Evolutionary conservation across 768 basidiomycete species (phyloP).

Genomic region (Cystobasidium ongulense): DNA sequence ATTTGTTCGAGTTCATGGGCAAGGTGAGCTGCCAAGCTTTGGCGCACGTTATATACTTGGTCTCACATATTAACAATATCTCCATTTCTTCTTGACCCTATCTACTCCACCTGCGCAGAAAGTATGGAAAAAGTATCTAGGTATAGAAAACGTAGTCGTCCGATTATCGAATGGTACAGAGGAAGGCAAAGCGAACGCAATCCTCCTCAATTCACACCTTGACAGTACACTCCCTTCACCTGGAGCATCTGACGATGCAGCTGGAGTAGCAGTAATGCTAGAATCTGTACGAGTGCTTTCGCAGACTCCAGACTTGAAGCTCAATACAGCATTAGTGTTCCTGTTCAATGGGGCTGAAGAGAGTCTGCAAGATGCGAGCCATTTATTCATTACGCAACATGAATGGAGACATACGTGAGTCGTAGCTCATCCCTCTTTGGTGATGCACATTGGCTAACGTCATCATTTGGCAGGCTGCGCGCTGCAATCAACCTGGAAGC

Average conservation of each 20-base stretch:
- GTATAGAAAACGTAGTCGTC: slow-evolving; percentile 80
- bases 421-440: too few relatives aligned
- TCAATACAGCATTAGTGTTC: slow-evolving; percentile 71
- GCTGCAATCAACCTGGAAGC: slow-evolving; percentile 87
- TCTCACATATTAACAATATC: background rate
- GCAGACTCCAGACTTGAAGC: slow-evolving; percentile 60
- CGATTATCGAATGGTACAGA: slow-evolving; percentile 69
- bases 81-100: too few relatives aligned
- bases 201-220: slow-evolving; percentile 80
- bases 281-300: slow-evolving; percentile 70
- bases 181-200: slow-evolving; percentile 65
- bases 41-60: background rate
- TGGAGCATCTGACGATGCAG: slow-evolving; percentile 72
- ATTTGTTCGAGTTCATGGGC: slow-evolving; percentile 73
- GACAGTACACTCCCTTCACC: slow-evolving; percentile 85
- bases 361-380: slow-evolving; percentile 85
- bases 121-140: slow-evolving; percentile 42
- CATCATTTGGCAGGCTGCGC: slow-evolving; percentile 54
- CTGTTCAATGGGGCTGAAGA: slow-evolving; percentile 94
- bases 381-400: slow-evolving; percentile 87
- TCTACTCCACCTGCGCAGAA: slow-evolving; percentile 11
- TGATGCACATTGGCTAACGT: too few relatives aligned
- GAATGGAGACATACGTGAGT: slow-evolving; percentile 48
- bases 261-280: slow-evolving; percentile 83
- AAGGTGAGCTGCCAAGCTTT: slow-evolving; percentile 28